Evolutionary conservation across 371 early-diverging fungal genomes (phyloP).

Genomic region (Lichtheimia ornata): DNA sequence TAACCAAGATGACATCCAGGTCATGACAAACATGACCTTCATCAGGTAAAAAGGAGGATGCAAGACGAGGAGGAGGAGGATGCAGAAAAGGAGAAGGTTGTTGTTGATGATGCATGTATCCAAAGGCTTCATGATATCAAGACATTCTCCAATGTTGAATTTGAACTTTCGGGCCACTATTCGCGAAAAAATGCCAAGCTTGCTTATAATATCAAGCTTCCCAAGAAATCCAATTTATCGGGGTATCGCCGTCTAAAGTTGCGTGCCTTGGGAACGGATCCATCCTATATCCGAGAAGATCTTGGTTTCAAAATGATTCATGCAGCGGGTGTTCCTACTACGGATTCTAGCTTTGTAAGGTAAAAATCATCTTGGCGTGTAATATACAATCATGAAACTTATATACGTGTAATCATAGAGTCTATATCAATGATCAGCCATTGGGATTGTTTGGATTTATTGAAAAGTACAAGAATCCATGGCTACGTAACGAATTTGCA

Average conservation of each 20-base stretch:
- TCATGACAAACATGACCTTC: conserved; percentile 7
- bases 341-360: neutral
- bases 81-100: neutral
- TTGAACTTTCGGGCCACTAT: neutral
- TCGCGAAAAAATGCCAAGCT: neutral
- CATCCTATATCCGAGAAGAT: conserved; percentile 1
- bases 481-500: conserved; percentile 22
- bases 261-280: neutral
- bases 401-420: conserved; percentile 12
- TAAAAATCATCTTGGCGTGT: neutral
- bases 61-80: neutral
- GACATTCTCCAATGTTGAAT: neutral
- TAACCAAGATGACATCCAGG: neutral
- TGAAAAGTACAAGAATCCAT: conserved; percentile 39
- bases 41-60: neutral
- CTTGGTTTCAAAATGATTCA: conserved; percentile 1
- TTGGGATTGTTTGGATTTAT: conserved; percentile 40
- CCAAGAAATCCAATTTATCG: neutral
- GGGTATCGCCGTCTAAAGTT: neutral
- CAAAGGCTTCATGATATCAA: neutral
- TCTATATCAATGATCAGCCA: conserved; percentile 43
- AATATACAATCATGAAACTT: too few relatives aligned
- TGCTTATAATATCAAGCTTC: neutral
- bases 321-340: neutral
- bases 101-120: neutral